Percentiles rank a stretch among this genome's conserved stretches.
phyloP scores from a whole-genome alignment of 129 eudicot species.

The Centaurea solstitialis region DNA sequence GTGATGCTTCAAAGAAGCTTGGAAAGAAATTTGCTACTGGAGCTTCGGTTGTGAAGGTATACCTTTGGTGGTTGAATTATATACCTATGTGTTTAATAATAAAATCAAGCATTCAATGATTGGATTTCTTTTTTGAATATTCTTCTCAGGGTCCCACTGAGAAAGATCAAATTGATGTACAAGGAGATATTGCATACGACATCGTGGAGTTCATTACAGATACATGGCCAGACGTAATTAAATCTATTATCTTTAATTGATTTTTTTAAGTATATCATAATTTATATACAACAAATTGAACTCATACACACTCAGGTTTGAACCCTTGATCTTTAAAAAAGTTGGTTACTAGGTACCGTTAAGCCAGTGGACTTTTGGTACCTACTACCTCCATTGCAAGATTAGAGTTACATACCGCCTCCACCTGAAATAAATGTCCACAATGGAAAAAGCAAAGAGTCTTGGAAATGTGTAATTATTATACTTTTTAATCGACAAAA shows the following conservation, averaged over 20 bases:
- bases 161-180: slow-evolving; percentile 98
- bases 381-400: background rate
- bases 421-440: background rate
- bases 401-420: background rate
- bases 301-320: too few relatives aligned
- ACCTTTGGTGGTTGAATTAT: slow-evolving; percentile 5
- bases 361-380: too few relatives aligned
- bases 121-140: background rate
- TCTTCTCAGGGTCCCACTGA: slow-evolving; percentile 90
- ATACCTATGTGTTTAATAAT: background rate
- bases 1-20: slow-evolving; percentile 98
- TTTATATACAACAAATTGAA: too few relatives aligned
- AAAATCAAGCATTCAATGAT: background rate
- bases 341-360: background rate
- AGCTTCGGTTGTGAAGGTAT: slow-evolving; percentile 95
- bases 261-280: background rate
- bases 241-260: background rate
- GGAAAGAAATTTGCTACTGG: slow-evolving; percentile 99
- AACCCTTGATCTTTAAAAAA: too few relatives aligned
- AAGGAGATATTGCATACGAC: slow-evolving; percentile 94
- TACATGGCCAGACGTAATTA: slow-evolving; percentile 90
- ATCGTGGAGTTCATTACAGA: slow-evolving; percentile 93
- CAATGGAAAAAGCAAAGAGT: too few relatives aligned
- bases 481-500: too few relatives aligned
- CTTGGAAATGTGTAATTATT: too few relatives aligned